Percentiles rank a stretch among this genome's conserved stretches.
Conservation (phyloP, 2,329 filamentous ascomycete genomes). For the Aspergillus hortae region DNA sequence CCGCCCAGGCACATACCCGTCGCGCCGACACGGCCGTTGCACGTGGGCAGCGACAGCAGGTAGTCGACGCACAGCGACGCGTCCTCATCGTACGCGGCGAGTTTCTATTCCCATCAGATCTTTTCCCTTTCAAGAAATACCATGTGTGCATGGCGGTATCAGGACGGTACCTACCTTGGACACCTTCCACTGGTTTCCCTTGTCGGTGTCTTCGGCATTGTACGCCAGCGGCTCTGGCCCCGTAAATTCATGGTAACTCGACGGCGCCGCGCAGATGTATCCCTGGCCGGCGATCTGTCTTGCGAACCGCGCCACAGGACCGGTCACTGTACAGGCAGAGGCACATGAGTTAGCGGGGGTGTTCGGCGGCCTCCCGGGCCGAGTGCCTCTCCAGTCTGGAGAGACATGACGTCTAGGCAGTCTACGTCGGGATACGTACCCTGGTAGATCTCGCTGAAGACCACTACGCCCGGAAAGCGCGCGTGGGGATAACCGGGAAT, state of each 20-base stretch:
- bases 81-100: conserved; percentile 83
- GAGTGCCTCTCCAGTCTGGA: too few relatives aligned
- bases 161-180: conserved; percentile 55
- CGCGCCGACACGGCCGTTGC: conserved; percentile 73
- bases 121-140: not conserved
- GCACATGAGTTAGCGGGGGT: not conserved
- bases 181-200: conserved; percentile 82
- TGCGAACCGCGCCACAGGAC: conserved; percentile 83
- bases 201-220: conserved; percentile 81
- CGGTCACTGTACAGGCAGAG: conserved; percentile 63
- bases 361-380: too few relatives aligned
- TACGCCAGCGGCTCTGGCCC: conserved; percentile 80
- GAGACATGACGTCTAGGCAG: too few relatives aligned
- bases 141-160: too few relatives aligned
- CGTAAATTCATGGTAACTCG: conserved; percentile 90
- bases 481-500: conserved; percentile 84
- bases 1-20: conserved; percentile 94
- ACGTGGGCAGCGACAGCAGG: conserved; percentile 69
- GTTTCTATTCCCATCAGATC: conserved; percentile 51
- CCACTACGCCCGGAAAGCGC: conserved; percentile 80
- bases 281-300: conserved; percentile 89
- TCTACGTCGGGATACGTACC: conserved; percentile 48
- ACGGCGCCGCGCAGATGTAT: conserved; percentile 88
- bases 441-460: conserved; percentile 96
- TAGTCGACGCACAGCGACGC: conserved; percentile 64